Evolutionary conservation across 139 green algal genomes (phyloP), one percentile per base, ranked within the genome.

Genomic region (Nannochloris sp.): DNA sequence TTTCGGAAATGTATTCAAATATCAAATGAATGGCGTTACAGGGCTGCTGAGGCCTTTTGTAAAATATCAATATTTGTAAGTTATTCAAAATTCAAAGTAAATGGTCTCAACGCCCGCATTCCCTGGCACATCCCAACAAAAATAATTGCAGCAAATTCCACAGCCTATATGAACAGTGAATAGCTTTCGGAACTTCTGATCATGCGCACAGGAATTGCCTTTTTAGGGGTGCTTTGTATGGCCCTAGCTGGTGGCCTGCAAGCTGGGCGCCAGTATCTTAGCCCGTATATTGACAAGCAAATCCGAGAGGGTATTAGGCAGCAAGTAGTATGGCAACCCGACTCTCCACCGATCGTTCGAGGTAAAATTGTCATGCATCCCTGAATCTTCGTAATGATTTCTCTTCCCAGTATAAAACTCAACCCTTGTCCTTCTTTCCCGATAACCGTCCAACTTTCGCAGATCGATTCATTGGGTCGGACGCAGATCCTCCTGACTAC

Each of bases 271-370:
- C 7, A 44, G 14, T 7, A 10, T 9, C 24, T 62, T 7, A 34
- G 19, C 23, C 54, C 13, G 23, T 9, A 15, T 15, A 25, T 62
- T 47, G 7, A 47, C 15, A 30, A 7, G 15, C 13, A 25, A 15
- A 62, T 65, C 19, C 39, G 32, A 7, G 6, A 30, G 7, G 68
- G 23, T 27, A 58, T 75, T 15, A 30, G 15, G 6, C 7, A 70
- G 23, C 38, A 65, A 24, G 37, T 76, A 13, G 39, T 76, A 3
- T 76, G 69, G 69, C 63, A 47, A 25, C 69, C 53, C 6, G 54
- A 72, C 53, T 64, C 61, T 31, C 61, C 69, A 13, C 7, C 25
- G 10, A 5, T 4, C 7, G 60, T 70, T 24, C 23, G 54, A 23
- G 61, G 69, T 76, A 31, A 10, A 12, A 45, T n/a, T n/a, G n/a